Conservation (phyloP, 371 early-diverging fungal species). For the Mortierella sp. region DNA sequence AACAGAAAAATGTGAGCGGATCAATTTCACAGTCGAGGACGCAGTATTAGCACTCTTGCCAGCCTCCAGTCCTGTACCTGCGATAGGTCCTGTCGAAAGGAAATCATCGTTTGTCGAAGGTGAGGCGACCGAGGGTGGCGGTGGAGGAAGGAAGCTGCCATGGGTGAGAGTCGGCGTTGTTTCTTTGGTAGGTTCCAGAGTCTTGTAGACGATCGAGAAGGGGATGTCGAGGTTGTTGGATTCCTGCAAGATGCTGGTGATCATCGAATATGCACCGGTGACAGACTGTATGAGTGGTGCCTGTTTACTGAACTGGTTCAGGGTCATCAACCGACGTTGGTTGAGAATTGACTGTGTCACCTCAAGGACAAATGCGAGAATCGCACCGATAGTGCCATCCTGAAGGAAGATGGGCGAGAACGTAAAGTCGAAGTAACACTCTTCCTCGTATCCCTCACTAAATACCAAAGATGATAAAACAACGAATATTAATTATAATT, state of each 20-base stretch:
- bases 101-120: constrained; percentile 1
- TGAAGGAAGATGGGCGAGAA: constrained; percentile 40
- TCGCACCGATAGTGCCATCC: constrained; percentile 38
- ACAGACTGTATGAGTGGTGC: constrained; percentile 40
- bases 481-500: too few relatives aligned
- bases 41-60: neutral
- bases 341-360: constrained; percentile 42
- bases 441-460: constrained; percentile 54
- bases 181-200: constrained; percentile 19
- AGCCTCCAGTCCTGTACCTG: constrained; percentile 23
- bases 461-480: too few relatives aligned
- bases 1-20: constrained; percentile 33
- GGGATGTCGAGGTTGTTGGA: constrained; percentile 55
- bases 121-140: neutral
- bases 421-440: constrained; percentile 52
- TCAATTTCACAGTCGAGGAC: constrained; percentile 17
- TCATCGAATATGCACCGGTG: constrained; percentile 37
- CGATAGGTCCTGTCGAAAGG: constrained; percentile 15
- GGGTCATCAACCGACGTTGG: constrained; percentile 38
- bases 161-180: neutral
- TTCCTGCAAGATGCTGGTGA: constrained; percentile 46
- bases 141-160: constrained; percentile 19
- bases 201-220: constrained; percentile 53
- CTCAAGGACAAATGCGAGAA: constrained; percentile 36
- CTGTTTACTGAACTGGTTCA: constrained; percentile 54